These are phyloP conservation scores for Panicum virgatum DNA, from an alignment of 202 grass and related monocot species.

Conservation along the genomic window DNA sequence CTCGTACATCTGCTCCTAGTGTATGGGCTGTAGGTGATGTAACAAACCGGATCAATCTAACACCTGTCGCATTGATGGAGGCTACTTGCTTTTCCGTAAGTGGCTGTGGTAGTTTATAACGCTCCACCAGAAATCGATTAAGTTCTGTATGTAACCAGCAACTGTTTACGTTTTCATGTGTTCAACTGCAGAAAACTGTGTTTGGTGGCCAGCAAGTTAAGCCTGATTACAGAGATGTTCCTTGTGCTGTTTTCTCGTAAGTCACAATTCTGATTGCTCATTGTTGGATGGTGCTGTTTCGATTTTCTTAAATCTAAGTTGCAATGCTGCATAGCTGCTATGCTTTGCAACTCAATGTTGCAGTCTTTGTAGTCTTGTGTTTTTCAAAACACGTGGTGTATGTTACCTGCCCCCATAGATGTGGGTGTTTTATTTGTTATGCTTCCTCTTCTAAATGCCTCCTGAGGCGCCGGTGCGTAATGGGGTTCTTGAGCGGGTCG, in stretches of 20 bases:
- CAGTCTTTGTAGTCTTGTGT: neutral
- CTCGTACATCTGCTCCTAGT: slow-evolving; percentile 62
- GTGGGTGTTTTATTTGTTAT: neutral
- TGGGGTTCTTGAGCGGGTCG: no score
- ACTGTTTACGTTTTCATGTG: slow-evolving; percentile 13
- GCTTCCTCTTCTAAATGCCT: neutral
- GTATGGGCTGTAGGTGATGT: slow-evolving; percentile 99
- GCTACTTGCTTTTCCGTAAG: slow-evolving; percentile 95
- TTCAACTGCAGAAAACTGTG: slow-evolving; percentile 81
- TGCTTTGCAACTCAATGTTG: neutral
- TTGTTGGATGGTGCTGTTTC: neutral
- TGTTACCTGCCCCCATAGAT: neutral
- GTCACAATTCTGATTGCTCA: neutral
- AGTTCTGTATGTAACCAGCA: slow-evolving; percentile 9
- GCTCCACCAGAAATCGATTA: neutral
- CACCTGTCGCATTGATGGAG: slow-evolving; percentile 96
- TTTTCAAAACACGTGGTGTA: neutral
- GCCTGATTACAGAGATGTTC: slow-evolving; percentile 80
- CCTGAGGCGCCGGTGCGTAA: no score
- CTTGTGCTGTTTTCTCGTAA: slow-evolving; percentile 96
- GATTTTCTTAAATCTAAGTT: neutral
- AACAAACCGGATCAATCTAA: slow-evolving; percentile 96
- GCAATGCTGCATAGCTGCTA: neutral
- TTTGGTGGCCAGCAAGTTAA: slow-evolving; percentile 85
- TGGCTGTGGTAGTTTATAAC: slow-evolving; percentile 14